Conservation (phyloP, 2,329 filamentous ascomycete genomes). For the Zopfia rhizophila region DNA sequence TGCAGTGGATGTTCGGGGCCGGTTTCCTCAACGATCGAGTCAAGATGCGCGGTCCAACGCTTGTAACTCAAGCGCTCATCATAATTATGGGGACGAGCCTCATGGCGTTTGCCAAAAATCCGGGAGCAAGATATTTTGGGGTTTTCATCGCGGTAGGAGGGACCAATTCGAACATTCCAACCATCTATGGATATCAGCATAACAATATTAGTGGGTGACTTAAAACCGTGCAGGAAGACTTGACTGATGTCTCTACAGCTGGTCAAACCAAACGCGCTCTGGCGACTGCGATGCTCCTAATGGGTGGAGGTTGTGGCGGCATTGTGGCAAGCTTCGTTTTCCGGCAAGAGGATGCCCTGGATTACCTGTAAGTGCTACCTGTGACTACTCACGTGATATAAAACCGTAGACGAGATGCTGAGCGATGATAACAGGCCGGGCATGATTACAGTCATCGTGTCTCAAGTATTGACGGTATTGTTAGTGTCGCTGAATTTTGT, state of each 20-base stretch:
- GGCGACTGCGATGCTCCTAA: slow-evolving; percentile 22
- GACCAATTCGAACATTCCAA: slow-evolving; percentile 20
- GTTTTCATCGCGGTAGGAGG: slow-evolving; percentile 19
- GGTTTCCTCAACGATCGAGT: slow-evolving; percentile 20
- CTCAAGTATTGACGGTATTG: slow-evolving; percentile 18
- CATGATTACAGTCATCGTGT: slow-evolving; percentile 22
- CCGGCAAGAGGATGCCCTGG: slow-evolving; percentile 21
- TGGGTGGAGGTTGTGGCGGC: slow-evolving; percentile 24
- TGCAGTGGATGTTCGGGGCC: slow-evolving; percentile 21
- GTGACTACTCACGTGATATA: no score
- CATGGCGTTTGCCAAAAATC: slow-evolving; percentile 20
- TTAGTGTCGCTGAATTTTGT: slow-evolving; percentile 15
- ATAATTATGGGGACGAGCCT: slow-evolving; percentile 15
- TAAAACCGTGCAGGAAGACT: not conserved
- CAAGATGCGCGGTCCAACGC: slow-evolving; percentile 17
- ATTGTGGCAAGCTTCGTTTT: slow-evolving; percentile 22
- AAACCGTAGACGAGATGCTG: no score
- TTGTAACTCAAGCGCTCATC: slow-evolving; percentile 11
- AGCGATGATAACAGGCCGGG: no score
- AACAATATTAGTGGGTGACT: slow-evolving; percentile 24
- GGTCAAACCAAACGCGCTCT: slow-evolving; percentile 25
- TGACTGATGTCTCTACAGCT: slow-evolving; percentile 9
- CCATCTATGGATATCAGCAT: slow-evolving; percentile 19
- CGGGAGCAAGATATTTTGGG: slow-evolving; percentile 15
- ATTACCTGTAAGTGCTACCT: no score